Conservation (phyloP, 75 land plant genomes). For the Picea glauca region DNA sequence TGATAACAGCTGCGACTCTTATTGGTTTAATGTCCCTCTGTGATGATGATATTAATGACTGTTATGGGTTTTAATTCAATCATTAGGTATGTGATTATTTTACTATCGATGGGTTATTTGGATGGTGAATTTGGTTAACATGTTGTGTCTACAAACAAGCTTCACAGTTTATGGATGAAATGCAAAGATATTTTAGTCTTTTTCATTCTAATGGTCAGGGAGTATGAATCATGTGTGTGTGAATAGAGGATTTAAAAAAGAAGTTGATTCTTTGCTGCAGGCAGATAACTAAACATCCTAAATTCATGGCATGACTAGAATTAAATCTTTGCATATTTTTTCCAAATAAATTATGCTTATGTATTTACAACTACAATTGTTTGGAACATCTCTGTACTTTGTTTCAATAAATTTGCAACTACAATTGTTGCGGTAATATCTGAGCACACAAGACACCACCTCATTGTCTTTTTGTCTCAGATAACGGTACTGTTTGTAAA, state of each 20-base stretch:
- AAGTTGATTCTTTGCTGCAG: too few relatives aligned
- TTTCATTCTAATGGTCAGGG: background rate
- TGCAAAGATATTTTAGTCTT: background rate
- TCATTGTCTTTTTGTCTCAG: conserved; percentile 26
- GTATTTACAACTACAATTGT: background rate
- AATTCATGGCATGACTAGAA: too few relatives aligned
- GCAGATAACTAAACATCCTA: too few relatives aligned
- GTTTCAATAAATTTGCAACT: conserved; percentile 1
- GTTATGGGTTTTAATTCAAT: too few relatives aligned
- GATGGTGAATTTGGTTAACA: background rate
- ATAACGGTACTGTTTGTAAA: background rate
- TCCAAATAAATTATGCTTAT: too few relatives aligned
- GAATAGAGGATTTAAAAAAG: too few relatives aligned
- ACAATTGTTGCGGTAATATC: background rate
- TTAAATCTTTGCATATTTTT: too few relatives aligned
- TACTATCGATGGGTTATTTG: background rate
- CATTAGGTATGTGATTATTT: background rate
- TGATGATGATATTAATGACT: too few relatives aligned
- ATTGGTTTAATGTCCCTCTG: too few relatives aligned
- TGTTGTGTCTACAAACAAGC: background rate
- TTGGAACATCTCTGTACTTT: conserved; percentile 2
- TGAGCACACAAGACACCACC: conserved; percentile 27
- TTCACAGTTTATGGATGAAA: background rate
- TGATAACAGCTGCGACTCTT: too few relatives aligned
- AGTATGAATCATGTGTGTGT: background rate